Conservation (phyloP, 331 rosid species). For the Acacia pycnantha region DNA sequence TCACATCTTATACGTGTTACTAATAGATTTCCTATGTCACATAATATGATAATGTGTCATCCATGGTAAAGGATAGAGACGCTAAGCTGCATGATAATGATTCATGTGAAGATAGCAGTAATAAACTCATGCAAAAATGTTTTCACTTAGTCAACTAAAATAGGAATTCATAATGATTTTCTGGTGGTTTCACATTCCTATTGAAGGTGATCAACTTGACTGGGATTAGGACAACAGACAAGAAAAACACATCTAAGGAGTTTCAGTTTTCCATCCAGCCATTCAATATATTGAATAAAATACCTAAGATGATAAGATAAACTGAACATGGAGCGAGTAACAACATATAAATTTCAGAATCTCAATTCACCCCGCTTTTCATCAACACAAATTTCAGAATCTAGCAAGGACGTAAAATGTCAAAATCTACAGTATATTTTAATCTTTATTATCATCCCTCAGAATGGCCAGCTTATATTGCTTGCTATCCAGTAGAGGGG, state of each 20-base stretch:
- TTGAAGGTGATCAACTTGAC: no score
- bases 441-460: neutral
- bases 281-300: no score
- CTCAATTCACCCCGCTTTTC: neutral
- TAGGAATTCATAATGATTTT: no score
- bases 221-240: no score
- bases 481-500: neutral
- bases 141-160: no score
- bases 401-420: neutral
- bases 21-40: neutral
- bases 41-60: neutral
- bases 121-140: no score
- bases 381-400: neutral
- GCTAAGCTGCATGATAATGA: neutral
- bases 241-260: no score
- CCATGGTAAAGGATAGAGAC: neutral
- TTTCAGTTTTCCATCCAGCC: no score
- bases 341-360: neutral
- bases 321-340: neutral
- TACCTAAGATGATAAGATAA: no score
- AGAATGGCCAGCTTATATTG: no score
- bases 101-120: neutral
- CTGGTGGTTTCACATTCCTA: no score
- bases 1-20: neutral
- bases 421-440: neutral